Percentiles rank a stretch among this genome's conserved stretches.
phyloP scores from a whole-genome alignment of 495 filamentous ascomycete species.

The Neurospora africana region DNA sequence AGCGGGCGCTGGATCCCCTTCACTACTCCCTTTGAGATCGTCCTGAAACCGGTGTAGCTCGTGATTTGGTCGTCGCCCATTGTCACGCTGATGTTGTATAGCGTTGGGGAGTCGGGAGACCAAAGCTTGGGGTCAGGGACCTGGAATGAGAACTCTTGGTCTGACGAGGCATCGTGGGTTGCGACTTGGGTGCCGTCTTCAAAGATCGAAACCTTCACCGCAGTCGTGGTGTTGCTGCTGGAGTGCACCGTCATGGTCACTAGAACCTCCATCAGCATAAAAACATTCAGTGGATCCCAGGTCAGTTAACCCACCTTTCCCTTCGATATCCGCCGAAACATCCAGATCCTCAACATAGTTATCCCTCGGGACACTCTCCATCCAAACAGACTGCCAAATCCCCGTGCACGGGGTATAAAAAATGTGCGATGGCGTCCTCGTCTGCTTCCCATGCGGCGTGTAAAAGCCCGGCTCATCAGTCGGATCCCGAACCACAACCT shows the following conservation, averaged over 20 bases:
- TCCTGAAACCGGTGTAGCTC: slow-evolving; percentile 61
- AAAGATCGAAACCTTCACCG: slow-evolving; percentile 35
- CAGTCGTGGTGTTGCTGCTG: slow-evolving; percentile 11
- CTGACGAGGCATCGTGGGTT: slow-evolving; percentile 23
- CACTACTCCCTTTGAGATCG: slow-evolving; percentile 40
- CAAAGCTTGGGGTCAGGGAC: slow-evolving; percentile 43
- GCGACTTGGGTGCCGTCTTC: slow-evolving; percentile 22
- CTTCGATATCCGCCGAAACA: slow-evolving; percentile 47
- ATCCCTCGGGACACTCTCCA: slow-evolving; percentile 43
- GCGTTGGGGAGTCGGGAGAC: slow-evolving; percentile 48
- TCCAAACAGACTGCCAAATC: slow-evolving; percentile 63
- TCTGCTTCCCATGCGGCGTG: slow-evolving; percentile 60
- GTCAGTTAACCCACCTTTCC: slow-evolving; percentile 35
- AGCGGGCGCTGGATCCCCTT: slow-evolving; percentile 51
- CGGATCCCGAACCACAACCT: slow-evolving; percentile 55
- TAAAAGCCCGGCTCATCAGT: slow-evolving; percentile 39
- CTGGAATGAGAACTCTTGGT: slow-evolving; percentile 40
- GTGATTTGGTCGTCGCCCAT: slow-evolving; percentile 43
- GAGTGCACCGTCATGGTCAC: slow-evolving; percentile 42
- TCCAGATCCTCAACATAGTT: slow-evolving; percentile 47
- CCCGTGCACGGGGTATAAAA: slow-evolving; percentile 61
- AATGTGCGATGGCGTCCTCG: slow-evolving; percentile 46
- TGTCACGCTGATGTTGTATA: slow-evolving; percentile 52
- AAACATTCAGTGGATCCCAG: not conserved
- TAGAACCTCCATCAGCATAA: slow-evolving; percentile 17